These are phyloP conservation scores for Suillus weaverae DNA, from an alignment of 768 basidiomycete genomes.

Conservation along the genomic window DNA sequence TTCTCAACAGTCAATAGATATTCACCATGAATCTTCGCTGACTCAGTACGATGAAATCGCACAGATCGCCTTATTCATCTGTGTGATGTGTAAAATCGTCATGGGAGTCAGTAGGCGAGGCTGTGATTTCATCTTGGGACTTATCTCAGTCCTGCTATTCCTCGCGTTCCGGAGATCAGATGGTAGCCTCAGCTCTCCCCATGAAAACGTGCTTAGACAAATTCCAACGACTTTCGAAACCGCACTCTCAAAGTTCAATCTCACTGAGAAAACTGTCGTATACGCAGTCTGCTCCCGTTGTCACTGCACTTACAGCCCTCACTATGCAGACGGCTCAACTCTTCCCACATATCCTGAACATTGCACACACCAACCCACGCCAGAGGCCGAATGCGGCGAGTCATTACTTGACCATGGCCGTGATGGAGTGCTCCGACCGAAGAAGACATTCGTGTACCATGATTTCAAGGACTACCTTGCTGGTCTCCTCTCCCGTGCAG, in stretches of 20 bases:
- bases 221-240: not conserved
- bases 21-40: not conserved
- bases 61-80: not conserved
- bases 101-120: slow-evolving; percentile 14
- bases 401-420: not conserved
- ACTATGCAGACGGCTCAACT: not conserved
- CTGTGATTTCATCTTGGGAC: slow-evolving; percentile 21
- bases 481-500: not conserved
- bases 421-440: not conserved
- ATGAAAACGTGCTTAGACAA: slow-evolving; percentile 5
- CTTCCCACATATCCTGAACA: not conserved
- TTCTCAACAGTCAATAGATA: not conserved
- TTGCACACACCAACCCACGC: not conserved
- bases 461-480: slow-evolving; percentile 7
- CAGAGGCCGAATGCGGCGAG: slow-evolving; percentile 5
- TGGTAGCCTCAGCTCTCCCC: slow-evolving; percentile 2
- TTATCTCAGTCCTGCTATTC: slow-evolving; percentile 13
- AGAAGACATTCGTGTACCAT: slow-evolving; percentile 7
- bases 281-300: slow-evolving; percentile 6
- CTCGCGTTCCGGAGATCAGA: not conserved
- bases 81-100: slow-evolving; percentile 9
- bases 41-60: not conserved
- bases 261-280: not conserved
- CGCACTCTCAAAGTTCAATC: not conserved
- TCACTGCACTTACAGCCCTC: slow-evolving; percentile 3